Evolutionary conservation across 106 monocot genomes (phyloP), one percentile per base, ranked within the genome.

Genomic region (Dioscorea dumetorum): DNA sequence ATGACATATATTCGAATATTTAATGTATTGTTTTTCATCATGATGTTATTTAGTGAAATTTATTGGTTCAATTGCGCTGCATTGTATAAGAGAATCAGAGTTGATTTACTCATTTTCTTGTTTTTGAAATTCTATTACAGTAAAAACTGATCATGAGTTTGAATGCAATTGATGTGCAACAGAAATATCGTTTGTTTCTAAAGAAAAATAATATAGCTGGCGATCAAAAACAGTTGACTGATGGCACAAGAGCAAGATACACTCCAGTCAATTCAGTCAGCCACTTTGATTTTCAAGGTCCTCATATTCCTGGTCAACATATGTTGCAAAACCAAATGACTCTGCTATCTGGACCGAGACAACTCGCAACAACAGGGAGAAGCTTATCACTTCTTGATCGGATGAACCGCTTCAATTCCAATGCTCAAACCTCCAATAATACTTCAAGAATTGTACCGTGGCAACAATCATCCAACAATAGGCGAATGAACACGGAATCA

Each of bases 131-230:
- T 10, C 10, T 41, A 41, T 6, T 41, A 0, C 10, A 10, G 41
- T 6, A 41, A 10, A 41, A 41, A 41, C 0, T 41, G 41, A 41
- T 41, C 6, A 8, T 41, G 41, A 3, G 10, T 6, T 41, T 41
- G 0, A 10, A 41, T 41, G 41, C 41, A 41, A 41, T 41, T 41
- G 3, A 41, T 41, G 19, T 72, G 15, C 28, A 52, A 49, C 72
- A 77, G 77, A 77, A 77, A 67, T 77, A 71, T 18, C 77, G 77
- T 22, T 21, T 77, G 33, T 77, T 71, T 57, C 51, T 77, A 60
- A 71, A 49, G 60, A 77, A 71, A 67, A 19, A 41, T 6, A 41
- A 50, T 12, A 77, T 50, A 72, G 11, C 21, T 67, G 77, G 67
- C 13, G 28, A 28, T 28, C 28, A 28, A 28, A 17, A 60, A 22